Evolutionary conservation across 768 basidiomycete species (phyloP), one percentile per base, ranked within the genome.

Genomic region (Pleurotus giganteus): DNA sequence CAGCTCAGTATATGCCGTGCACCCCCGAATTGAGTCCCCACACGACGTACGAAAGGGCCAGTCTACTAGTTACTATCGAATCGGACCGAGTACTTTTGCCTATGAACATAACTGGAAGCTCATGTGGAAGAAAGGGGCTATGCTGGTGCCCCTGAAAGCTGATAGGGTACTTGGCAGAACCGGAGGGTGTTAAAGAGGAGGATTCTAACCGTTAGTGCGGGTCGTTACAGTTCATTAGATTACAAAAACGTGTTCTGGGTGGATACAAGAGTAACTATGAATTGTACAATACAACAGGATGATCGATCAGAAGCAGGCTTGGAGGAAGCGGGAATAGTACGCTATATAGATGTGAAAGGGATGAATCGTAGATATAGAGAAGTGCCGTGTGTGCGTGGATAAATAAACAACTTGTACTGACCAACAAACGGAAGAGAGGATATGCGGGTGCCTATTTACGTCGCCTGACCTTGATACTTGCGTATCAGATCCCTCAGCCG

Each of bases 401-500:
- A 19, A 31, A 47, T 28, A 32, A 12, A 47, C 24, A 47, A 29
- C 29, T 13, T 32, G 31, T 47, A 29, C 23, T 7, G 15, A 47
- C n/a, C 29, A 50, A 12, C 11, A 36, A 32, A 41, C 4, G 19
- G 26, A 32, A 26, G 17, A 29, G n/a, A 58, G n/a, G 17, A 17
- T n/a, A 37, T 21, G 19, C 7, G 36, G 3, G 12, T 47, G 7
- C 43, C 28, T 27, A 13, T 45, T 52, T 59, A 67, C 34, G 59
- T 60, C 26, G 63, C 57, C 54, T 67, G 66, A 43, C 75, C 75
- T 69, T 92, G 89, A 65, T 91, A 92, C 63, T 89, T 88, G 80
- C 84, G 86, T 66, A 91, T 91, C 58, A 91, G 72, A 69, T 91
- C 89, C 54, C 88, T 74, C 60, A 91, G 69, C 57, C 85, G 74